Evolutionary conservation across 768 basidiomycete species (phyloP).

Genomic region (Pisolithus marmoratus): DNA sequence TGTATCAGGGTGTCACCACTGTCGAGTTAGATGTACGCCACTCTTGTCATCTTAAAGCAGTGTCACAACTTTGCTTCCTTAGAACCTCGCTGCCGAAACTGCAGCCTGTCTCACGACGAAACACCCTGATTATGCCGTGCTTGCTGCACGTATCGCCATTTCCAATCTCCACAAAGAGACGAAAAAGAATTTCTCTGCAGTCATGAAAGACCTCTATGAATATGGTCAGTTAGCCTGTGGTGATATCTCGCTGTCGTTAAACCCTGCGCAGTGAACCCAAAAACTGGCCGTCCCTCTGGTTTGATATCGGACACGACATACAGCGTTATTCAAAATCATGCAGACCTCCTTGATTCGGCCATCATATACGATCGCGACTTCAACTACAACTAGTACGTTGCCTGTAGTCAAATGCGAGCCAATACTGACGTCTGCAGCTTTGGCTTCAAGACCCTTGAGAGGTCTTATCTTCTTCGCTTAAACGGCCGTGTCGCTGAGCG

Average conservation of each 20-base stretch:
- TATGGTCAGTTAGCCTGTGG: conserved; percentile 56
- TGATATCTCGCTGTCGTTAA: neutral
- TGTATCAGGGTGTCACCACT: conserved; percentile 94
- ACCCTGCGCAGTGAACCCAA: conserved; percentile 74
- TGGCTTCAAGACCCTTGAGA: conserved; percentile 99
- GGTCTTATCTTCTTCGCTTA: conserved; percentile 93
- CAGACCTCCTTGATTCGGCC: conserved; percentile 80
- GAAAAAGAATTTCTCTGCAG: conserved; percentile 92
- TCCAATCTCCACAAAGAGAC: conserved; percentile 99
- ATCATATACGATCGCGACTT: conserved; percentile 99
- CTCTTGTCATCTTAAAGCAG: neutral
- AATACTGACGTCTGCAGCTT: conserved; percentile 47
- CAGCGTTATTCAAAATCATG: conserved; percentile 73
- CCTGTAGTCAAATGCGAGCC: neutral
- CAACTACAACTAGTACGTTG: conserved; percentile 84
- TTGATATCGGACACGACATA: conserved; percentile 93
- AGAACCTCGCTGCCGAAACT: conserved; percentile 97
- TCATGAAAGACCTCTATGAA: conserved; percentile 84
- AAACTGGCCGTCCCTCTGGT: conserved; percentile 78
- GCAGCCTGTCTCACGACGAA: conserved; percentile 96
- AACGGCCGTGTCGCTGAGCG: conserved; percentile 94
- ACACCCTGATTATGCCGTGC: conserved; percentile 96
- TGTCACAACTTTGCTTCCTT: conserved; percentile 3
- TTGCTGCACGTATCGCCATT: conserved; percentile 97
- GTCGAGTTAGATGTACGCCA: conserved; percentile 87